Evolutionary conservation across 208 protist genomes (phyloP).

Genomic region (Trypanosoma vivax): DNA sequence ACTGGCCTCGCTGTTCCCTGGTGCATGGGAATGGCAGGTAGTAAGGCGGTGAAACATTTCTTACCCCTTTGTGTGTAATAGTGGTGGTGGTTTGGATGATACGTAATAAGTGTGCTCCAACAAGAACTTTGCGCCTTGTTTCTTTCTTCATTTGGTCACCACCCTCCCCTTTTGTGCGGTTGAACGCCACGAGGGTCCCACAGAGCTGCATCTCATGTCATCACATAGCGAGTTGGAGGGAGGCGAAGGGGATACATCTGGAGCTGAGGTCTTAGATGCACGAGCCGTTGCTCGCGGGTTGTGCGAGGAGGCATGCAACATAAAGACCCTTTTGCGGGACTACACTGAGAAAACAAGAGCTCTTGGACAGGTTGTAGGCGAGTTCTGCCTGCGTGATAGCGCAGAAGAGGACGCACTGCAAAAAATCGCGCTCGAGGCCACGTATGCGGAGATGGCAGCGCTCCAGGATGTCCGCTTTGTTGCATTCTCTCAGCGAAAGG

Average conservation of each 20-base stretch:
- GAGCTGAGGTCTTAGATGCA: background rate
- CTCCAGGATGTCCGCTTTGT: slow-evolving; percentile 23
- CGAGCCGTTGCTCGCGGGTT: background rate
- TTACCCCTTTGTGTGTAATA: too few species aligned
- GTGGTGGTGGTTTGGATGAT: too few species aligned
- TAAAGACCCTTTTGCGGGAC: slow-evolving; percentile 26
- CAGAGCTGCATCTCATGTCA: background rate
- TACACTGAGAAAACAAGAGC: slow-evolving; percentile 18
- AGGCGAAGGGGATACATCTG: background rate
- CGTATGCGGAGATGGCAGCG: slow-evolving; percentile 17
- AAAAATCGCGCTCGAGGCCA: slow-evolving; percentile 10
- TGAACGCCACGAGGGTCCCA: background rate
- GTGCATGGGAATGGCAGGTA: too few species aligned
- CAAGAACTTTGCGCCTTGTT: slow-evolving; percentile 11
- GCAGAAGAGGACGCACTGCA: slow-evolving; percentile 21
- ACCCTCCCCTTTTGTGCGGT: background rate
- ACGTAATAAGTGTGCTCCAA: too few species aligned
- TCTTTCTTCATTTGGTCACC: slow-evolving; percentile 2
- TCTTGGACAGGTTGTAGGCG: slow-evolving; percentile 20
- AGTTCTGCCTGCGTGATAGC: slow-evolving; percentile 26
- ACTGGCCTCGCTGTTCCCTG: too few species aligned
- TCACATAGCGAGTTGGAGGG: background rate
- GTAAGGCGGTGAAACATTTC: too few species aligned
- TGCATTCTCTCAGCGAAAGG: slow-evolving; percentile 12
- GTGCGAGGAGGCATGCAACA: slow-evolving; percentile 18